phyloP scores from a whole-genome alignment of 345 rosid species.

The Rhodomyrtus tomentosa region DNA sequence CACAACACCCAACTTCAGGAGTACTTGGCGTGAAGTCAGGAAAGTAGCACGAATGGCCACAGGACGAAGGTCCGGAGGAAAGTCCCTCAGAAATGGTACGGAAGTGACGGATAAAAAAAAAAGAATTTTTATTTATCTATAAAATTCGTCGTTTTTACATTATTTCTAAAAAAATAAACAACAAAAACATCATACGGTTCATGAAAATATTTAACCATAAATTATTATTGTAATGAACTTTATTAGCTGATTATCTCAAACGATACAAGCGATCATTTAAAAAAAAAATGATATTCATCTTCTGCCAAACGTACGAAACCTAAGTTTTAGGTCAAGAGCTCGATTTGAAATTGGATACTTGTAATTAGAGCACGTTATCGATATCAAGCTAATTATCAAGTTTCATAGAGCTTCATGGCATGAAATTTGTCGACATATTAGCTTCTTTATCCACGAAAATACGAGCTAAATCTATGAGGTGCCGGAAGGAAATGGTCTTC shows the following conservation, averaged over 20 bases:
- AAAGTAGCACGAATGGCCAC: not conserved
- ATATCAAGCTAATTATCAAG: not conserved
- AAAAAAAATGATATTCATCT: not conserved
- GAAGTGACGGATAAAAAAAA: too few relatives aligned
- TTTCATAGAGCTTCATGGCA: not conserved
- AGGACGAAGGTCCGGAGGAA: not conserved
- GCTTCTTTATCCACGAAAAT: too few relatives aligned
- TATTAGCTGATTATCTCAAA: rapidly evolving
- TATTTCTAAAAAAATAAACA: not conserved
- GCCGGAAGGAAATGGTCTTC: too few relatives aligned
- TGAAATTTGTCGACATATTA: not conserved
- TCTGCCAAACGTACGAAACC: rapidly evolving
- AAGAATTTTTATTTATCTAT: too few relatives aligned
- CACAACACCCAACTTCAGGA: not conserved
- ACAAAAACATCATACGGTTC: not conserved
- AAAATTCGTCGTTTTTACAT: too few relatives aligned
- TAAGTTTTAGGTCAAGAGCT: not conserved
- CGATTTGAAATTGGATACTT: not conserved
- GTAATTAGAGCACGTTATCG: not conserved
- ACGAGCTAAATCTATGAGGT: too few relatives aligned
- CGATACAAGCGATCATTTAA: not conserved
- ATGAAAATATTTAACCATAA: rapidly evolving
- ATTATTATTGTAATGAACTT: not conserved
- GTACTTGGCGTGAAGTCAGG: not conserved
- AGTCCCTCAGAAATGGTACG: not conserved